These are phyloP conservation scores for Xylaria castorea DNA, from an alignment of 495 filamentous ascomycete species.

Conservation along the genomic window DNA sequence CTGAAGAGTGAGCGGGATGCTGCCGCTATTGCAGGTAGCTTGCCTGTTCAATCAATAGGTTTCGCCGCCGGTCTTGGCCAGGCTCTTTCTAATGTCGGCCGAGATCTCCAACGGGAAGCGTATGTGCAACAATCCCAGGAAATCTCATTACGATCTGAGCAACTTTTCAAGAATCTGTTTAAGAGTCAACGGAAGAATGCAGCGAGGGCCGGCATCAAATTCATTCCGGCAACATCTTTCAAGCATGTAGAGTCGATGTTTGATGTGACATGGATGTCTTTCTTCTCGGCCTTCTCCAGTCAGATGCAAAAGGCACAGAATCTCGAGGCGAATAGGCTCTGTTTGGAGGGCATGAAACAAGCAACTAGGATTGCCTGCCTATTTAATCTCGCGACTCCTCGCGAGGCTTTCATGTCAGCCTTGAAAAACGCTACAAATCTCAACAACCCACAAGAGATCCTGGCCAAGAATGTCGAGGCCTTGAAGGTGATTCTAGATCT, in stretches of 20 bases:
- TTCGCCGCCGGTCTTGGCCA: slow-evolving; percentile 88
- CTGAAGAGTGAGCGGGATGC: slow-evolving; percentile 88
- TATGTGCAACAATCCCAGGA: slow-evolving; percentile 94
- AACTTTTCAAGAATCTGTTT: slow-evolving; percentile 89
- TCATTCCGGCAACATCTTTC: slow-evolving; percentile 89
- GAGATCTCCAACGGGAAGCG: slow-evolving; percentile 90
- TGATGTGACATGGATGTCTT: slow-evolving; percentile 99
- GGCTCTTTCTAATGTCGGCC: slow-evolving; percentile 85
- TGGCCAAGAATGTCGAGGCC: slow-evolving; percentile 94
- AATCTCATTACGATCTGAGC: slow-evolving; percentile 70
- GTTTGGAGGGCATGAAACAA: slow-evolving; percentile 93
- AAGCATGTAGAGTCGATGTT: slow-evolving; percentile 99
- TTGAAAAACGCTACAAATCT: slow-evolving; percentile 93
- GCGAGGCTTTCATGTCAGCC: slow-evolving; percentile 92
- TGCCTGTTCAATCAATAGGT: slow-evolving; percentile 66
- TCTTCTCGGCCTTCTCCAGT: slow-evolving; percentile 89
- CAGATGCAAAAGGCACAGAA: slow-evolving; percentile 92
- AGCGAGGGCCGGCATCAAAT: slow-evolving; percentile 72
- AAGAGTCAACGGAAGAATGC: slow-evolving; percentile 81
- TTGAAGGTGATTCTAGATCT: slow-evolving; percentile 89
- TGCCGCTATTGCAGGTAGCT: slow-evolving; percentile 73
- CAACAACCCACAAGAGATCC: slow-evolving; percentile 94
- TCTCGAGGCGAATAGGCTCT: slow-evolving; percentile 85
- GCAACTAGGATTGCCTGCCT: slow-evolving; percentile 91
- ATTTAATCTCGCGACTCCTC: slow-evolving; percentile 88